Base-by-base conservation (phyloP, 805 yeast genomes). In the Yarrowia sp. region DNA sequence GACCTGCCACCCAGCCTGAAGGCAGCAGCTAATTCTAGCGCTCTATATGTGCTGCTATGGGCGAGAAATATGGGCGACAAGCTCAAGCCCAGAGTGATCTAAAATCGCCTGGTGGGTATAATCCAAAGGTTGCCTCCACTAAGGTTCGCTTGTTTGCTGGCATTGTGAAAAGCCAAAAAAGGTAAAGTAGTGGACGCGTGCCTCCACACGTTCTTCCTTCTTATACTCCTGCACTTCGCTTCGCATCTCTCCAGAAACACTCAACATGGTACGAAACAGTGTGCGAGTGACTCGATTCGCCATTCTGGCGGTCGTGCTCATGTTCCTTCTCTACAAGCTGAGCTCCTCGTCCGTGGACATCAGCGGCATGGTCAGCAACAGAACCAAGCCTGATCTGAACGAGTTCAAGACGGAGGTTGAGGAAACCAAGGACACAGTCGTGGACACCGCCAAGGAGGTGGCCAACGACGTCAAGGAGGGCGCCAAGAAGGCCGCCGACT, bases 281-380 rank as follows among this genome's bases (percentile, higher is more conserved):
- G 63, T 71, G 41, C 68, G 76, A 18, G 69, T 73, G n/a, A 44
- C 72, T 62, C 72, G 76, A 44, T 71, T 72, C 62, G 72, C 68
- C 44, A 68, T 71, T n/a, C 62, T 73, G 18, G 75, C 76, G 19
- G 55, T 68, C 10, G 65, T 71, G 53, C 67, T 73, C 14, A 60
- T 73, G 18, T 65, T 73, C n/a, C 70, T 72, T 9, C 63, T 73
- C 33, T 71, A 69, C 66, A 71, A 71, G 68, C 64, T 73, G 44
- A 18, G 64, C 39, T 44, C 51, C 51, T 38, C 60, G 32, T 25
- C 63, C n/a, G 27, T 41, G 16, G 32, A 36, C 51, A 39, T 25
- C 33, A 25, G 49, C 31, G 38, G 47, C 38, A 39, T 32, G 55
- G 61, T 27, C 38, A 21, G 31, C 44, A 25, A 25, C 39, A 44